A percentile compares a stretch with the other conserved stretches of the same genome.
Conservation (phyloP, 805 yeast genomes). For the Wickerhamiella domercqiae region DNA sequence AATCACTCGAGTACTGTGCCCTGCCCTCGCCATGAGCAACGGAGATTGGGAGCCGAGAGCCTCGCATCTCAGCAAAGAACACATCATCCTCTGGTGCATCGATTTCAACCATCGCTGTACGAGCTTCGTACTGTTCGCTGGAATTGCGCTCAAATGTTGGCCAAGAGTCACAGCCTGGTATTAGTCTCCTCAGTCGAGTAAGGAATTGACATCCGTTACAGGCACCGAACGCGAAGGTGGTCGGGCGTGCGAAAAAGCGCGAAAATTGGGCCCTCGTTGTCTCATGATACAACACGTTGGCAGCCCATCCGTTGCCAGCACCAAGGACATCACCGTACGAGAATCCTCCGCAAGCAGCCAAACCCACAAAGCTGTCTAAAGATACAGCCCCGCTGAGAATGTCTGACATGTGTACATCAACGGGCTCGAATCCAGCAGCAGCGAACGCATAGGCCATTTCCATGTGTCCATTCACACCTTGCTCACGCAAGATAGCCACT, state of each 20-base stretch:
- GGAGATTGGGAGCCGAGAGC: conserved; percentile 88
- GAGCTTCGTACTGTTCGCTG: conserved; percentile 93
- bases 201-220: conserved; percentile 98
- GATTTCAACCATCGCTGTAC: conserved; percentile 78
- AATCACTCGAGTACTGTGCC: conserved; percentile 47
- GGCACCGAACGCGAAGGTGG: conserved; percentile 94
- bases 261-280: conserved; percentile 60
- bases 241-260: conserved; percentile 70
- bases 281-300: conserved; percentile 76
- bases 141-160: conserved; percentile 83
- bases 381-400: conserved; percentile 56
- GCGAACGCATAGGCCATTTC: conserved; percentile 97
- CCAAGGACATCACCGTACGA: conserved; percentile 98
- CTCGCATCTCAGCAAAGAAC: conserved; percentile 69
- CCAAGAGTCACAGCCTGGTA: conserved; percentile 93
- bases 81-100: conserved; percentile 28
- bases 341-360: conserved; percentile 98
- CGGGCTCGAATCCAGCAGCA: conserved; percentile 86
- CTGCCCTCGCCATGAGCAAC: conserved; percentile 99
- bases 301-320: conserved; percentile 99
- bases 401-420: conserved; percentile 95
- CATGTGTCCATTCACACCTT: conserved; percentile 95
- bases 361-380: conserved; percentile 61
- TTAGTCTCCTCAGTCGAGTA: conserved; percentile 66
- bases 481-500: conserved; percentile 94